Conservation (phyloP, 495 filamentous ascomycete species). For the Xylaria castorea region DNA sequence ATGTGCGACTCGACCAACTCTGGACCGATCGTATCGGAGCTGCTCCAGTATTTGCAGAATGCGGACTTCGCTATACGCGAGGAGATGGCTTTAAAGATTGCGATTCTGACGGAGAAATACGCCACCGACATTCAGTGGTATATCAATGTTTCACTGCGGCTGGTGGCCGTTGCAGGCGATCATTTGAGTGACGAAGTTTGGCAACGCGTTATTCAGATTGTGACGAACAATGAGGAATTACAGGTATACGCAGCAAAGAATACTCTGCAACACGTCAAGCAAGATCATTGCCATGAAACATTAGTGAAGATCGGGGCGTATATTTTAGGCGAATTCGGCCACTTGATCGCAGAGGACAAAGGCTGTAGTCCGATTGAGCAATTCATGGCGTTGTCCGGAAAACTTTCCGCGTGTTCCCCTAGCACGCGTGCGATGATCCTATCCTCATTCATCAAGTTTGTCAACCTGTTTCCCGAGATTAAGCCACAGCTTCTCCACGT, state of each 20-base stretch:
- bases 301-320: conserved; percentile 97
- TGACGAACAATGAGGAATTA: conserved; percentile 98
- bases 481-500: conserved; percentile 92
- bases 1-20: conserved; percentile 98
- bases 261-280: conserved; percentile 86
- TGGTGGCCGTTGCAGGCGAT: conserved; percentile 96
- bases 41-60: conserved; percentile 91
- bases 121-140: conserved; percentile 99
- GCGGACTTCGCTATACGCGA: conserved; percentile 98
- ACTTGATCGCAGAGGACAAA: conserved; percentile 92
- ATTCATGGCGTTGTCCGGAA: conserved; percentile 88
- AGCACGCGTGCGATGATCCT: conserved; percentile 92
- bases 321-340: conserved; percentile 94
- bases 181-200: conserved; percentile 99
- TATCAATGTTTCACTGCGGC: conserved; percentile 93
- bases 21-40: conserved; percentile 88
- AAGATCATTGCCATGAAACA: conserved; percentile 93
- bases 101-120: conserved; percentile 97
- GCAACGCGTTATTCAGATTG: conserved; percentile 98
- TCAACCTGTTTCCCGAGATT: conserved; percentile 98
- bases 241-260: conserved; percentile 96
- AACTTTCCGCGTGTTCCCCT: conserved; percentile 87
- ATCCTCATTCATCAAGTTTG: conserved; percentile 94
- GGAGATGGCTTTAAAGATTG: conserved; percentile 99
- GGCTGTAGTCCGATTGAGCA: conserved; percentile 98